Base-by-base conservation (phyloP, 2,329 filamentous ascomycete genomes). In the Paraphaeosphaeria sporulosa region DNA sequence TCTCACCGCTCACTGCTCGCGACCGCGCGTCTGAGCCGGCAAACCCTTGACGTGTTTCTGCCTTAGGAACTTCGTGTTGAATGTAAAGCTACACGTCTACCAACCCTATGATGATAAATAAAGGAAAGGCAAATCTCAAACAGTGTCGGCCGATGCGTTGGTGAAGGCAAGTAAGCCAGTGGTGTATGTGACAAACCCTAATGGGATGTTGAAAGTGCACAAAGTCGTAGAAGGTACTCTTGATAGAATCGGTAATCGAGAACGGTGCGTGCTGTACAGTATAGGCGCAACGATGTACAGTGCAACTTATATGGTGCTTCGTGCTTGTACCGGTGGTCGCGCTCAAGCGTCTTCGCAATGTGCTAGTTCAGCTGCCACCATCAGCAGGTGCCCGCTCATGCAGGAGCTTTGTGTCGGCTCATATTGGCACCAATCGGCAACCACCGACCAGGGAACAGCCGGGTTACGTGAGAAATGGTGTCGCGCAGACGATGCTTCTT, bases 371-470 rank as follows among this genome's bases (percentile, higher is more conserved):
- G 68, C 68, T 71, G 63, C 59, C 63, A 54, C 47, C 58, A 61
- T 73, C 68, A 72, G 70, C 70, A 71, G 65, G 57, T 62, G 61
- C 60, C 52, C 30, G 58, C 55, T 8, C 63, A 64, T 71, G 67
- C 68, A 68, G 52, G 65, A 68, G 43, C 59, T 67, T 43, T 59
- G 40, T 60, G 58, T 36, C 54, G 54, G 58, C 62, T 60, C 59
- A 43, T 30, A 40, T 46, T 51, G 55, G 44, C 50, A 40, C 65
- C 70, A 70, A 71, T 72, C 60, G 55, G 40, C 43, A 55, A n/a
- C n/a, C 34, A 58, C 59, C 13, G 46, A 63, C 61, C 58, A 54
- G 61, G 63, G 62, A 58, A 54, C 50, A 58, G 43, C 23, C 15
- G 32, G 48, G 23, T 32, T 44, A 55, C 27, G 40, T 58, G 58